Conservation (phyloP, 2,329 filamentous ascomycete genomes). For the Pyricularia pennisetigena region DNA sequence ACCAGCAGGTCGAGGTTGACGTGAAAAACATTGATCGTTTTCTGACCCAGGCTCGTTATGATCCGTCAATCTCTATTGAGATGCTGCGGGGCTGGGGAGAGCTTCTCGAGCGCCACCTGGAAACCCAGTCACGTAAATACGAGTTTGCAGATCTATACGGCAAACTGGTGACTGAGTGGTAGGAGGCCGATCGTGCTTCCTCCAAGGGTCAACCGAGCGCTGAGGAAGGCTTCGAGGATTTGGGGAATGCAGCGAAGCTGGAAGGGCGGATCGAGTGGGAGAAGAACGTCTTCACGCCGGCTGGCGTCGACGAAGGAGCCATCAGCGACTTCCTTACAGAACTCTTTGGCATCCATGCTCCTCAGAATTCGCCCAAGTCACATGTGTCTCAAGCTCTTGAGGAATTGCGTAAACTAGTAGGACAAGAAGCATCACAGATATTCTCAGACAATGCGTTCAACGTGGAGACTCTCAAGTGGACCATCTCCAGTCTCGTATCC, state of each 20-base stretch:
- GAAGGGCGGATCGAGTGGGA: slow-evolving; percentile 24
- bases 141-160: slow-evolving; percentile 34
- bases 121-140: slow-evolving; percentile 30
- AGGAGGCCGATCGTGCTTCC: slow-evolving; percentile 14
- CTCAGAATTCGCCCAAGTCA: background rate
- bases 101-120: slow-evolving; percentile 25
- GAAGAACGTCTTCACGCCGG: slow-evolving; percentile 28
- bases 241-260: background rate
- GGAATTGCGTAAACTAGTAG: background rate
- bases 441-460: slow-evolving; percentile 21
- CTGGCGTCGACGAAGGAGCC: slow-evolving; percentile 23
- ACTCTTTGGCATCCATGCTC: background rate
- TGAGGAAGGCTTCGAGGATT: slow-evolving; percentile 1
- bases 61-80: slow-evolving; percentile 27
- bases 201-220: background rate
- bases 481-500: slow-evolving; percentile 29
- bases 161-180: slow-evolving; percentile 36
- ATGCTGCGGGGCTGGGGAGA: slow-evolving; percentile 23
- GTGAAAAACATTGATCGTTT: slow-evolving; percentile 29
- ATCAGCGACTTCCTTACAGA: background rate
- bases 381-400: background rate
- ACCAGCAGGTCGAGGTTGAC: slow-evolving; percentile 19
- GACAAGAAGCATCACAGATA: background rate
- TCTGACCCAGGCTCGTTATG: slow-evolving; percentile 26
- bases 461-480: slow-evolving; percentile 22